Evolutionary conservation across 805 yeast genomes (phyloP).

Genomic region (Yamadazyma akitaensis): DNA sequence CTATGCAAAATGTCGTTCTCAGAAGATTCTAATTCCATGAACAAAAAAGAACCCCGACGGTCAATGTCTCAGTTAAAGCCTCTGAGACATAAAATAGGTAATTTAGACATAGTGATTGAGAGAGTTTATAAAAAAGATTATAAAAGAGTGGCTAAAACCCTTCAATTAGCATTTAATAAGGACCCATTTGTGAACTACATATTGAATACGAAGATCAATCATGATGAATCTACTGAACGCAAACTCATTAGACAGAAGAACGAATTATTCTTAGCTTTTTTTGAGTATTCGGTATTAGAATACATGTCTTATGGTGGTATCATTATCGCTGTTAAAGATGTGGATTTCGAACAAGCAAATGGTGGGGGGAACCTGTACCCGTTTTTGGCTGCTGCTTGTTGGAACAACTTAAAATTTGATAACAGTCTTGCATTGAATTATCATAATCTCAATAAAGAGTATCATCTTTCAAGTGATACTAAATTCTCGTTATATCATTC

Average conservation of each 20-base stretch:
- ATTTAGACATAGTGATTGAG: constrained; percentile 19
- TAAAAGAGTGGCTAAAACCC: constrained; percentile 52
- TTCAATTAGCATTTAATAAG: constrained; percentile 50
- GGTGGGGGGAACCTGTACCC: constrained; percentile 31
- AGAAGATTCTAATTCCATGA: constrained; percentile 33
- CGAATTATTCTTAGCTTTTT: constrained; percentile 46
- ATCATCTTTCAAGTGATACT: constrained; percentile 5
- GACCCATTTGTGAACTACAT: constrained; percentile 53
- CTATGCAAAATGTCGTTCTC: constrained; percentile 15
- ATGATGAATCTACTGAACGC: constrained; percentile 28
- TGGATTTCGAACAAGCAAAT: constrained; percentile 33
- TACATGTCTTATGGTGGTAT: constrained; percentile 48
- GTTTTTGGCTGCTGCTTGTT: constrained; percentile 52
- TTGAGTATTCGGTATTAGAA: constrained; percentile 52
- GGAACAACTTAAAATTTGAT: constrained; percentile 27
- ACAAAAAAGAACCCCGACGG: constrained; percentile 38
- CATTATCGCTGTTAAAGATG: constrained; percentile 49
- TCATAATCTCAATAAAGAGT: constrained; percentile 6
- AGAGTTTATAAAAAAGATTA: constrained; percentile 40
- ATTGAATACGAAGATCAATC: constrained; percentile 40
- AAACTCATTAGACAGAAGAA: constrained; percentile 17
- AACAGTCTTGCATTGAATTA: constrained; percentile 13
- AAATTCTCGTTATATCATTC: constrained; percentile 12
- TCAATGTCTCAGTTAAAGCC: constrained; percentile 30
- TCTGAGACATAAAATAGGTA: constrained; percentile 14